Conservation (phyloP, 148 eudicot genomes). For the Suaeda aralocaspica region DNA sequence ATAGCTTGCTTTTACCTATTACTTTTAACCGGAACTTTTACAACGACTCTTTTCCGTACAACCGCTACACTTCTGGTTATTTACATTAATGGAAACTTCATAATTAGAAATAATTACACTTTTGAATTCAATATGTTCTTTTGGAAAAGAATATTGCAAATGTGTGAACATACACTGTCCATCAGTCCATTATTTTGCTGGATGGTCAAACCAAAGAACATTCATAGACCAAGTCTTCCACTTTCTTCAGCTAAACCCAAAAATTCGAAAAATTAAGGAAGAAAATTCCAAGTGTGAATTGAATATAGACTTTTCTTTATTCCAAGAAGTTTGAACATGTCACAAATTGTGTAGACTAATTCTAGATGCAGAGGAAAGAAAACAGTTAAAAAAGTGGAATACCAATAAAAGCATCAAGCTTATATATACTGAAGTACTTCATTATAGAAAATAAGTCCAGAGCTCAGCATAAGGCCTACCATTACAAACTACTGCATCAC, state of each 20-base stretch:
- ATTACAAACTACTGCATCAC: background rate
- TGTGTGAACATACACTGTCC: background rate
- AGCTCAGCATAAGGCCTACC: no score
- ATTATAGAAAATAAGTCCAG: no score
- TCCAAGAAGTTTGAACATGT: background rate
- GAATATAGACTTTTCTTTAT: background rate
- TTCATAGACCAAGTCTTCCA: background rate
- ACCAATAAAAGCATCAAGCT: no score
- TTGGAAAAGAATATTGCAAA: background rate
- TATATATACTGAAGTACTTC: no score
- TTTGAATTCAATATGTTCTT: background rate
- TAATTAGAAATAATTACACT: background rate
- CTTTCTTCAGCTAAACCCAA: background rate
- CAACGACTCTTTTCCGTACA: background rate
- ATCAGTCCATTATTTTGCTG: background rate
- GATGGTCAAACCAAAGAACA: background rate
- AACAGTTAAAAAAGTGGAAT: no score
- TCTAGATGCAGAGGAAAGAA: no score
- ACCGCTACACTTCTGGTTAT: background rate
- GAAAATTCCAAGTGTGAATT: constrained; percentile 4
- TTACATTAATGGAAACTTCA: background rate
- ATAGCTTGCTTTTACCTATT: no score
- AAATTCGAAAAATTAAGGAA: background rate
- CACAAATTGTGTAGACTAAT: no score
- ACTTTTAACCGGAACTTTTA: no score